These are phyloP conservation scores for Sanghuangporus baumii DNA, from an alignment of 1,284 basidiomycete species.

Conservation along the genomic window DNA sequence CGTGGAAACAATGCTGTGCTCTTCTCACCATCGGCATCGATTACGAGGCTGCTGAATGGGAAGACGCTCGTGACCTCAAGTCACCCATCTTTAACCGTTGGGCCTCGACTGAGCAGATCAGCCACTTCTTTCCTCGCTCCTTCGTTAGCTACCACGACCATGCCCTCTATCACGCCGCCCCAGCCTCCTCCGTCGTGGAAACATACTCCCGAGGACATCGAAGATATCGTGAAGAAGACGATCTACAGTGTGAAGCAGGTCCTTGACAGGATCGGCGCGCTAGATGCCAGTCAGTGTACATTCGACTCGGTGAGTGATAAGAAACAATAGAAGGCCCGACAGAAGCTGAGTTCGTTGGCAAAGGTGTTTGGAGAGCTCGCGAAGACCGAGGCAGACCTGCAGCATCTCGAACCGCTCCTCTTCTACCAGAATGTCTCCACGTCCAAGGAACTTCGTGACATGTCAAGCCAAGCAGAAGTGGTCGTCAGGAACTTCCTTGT, in stretches of 20 bases:
- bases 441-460: conserved; percentile 65
- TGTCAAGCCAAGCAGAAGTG: conserved; percentile 68
- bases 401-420: conserved; percentile 51
- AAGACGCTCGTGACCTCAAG: not conserved
- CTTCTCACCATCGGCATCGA: not conserved
- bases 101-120: not conserved
- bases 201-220: conserved; percentile 59
- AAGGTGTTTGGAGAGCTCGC: conserved; percentile 69
- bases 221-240: conserved; percentile 49
- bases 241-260: conserved; percentile 52
- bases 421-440: conserved; percentile 81
- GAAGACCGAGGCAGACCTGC: conserved; percentile 49
- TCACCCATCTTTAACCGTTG: not conserved
- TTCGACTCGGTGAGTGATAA: conserved; percentile 44
- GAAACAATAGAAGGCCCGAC: conserved; percentile 16
- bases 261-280: conserved; percentile 58
- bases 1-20: not conserved
- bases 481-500: conserved; percentile 61
- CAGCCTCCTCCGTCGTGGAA: conserved; percentile 66
- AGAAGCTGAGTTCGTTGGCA: not conserved
- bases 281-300: conserved; percentile 49
- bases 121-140: conserved; percentile 15
- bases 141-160: conserved; percentile 26
- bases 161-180: conserved; percentile 53
- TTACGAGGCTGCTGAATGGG: not conserved